Conservation (phyloP, 805 yeast species). For the Allodekkera sacchari region DNA sequence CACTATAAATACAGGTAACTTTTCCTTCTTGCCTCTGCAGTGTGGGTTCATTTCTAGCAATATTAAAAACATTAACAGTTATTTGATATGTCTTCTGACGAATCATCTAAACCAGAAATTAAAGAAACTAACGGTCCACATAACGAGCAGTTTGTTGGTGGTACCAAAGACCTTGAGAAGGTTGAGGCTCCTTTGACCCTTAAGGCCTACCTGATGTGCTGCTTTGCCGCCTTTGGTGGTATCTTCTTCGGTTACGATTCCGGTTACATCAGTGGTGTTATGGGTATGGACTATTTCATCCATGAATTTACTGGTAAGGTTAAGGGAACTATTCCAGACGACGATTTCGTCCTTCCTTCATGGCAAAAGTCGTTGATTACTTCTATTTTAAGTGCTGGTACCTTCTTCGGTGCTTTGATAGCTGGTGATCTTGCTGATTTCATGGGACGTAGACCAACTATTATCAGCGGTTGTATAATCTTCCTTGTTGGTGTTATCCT, state of each 20-base stretch:
- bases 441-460: slow-evolving; percentile 41
- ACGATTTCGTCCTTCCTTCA: slow-evolving; percentile 16
- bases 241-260: slow-evolving; percentile 63
- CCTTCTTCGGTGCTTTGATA: slow-evolving; percentile 56
- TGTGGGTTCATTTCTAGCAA: too few relatives aligned
- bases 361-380: slow-evolving; percentile 42
- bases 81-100: too few relatives aligned
- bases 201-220: slow-evolving; percentile 32
- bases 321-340: slow-evolving; percentile 11
- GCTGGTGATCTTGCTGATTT: slow-evolving; percentile 45
- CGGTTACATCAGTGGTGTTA: slow-evolving; percentile 57
- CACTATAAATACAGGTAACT: too few relatives aligned
- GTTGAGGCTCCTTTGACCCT: slow-evolving; percentile 29
- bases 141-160: too few relatives aligned
- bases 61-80: too few relatives aligned
- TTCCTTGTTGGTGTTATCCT: slow-evolving; percentile 41
- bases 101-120: too few relatives aligned
- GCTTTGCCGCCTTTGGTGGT: slow-evolving; percentile 64
- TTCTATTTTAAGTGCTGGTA: slow-evolving; percentile 69
- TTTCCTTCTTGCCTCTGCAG: too few relatives aligned
- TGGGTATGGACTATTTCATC: slow-evolving; percentile 49
- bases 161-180: neutral
- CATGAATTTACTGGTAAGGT: slow-evolving; percentile 19
- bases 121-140: too few relatives aligned
- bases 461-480: slow-evolving; percentile 33